A percentile compares a stretch with the other conserved stretches of the same genome.
phyloP scores from a whole-genome alignment of 2,329 filamentous ascomycete species.

The Verticillium isaacii region DNA sequence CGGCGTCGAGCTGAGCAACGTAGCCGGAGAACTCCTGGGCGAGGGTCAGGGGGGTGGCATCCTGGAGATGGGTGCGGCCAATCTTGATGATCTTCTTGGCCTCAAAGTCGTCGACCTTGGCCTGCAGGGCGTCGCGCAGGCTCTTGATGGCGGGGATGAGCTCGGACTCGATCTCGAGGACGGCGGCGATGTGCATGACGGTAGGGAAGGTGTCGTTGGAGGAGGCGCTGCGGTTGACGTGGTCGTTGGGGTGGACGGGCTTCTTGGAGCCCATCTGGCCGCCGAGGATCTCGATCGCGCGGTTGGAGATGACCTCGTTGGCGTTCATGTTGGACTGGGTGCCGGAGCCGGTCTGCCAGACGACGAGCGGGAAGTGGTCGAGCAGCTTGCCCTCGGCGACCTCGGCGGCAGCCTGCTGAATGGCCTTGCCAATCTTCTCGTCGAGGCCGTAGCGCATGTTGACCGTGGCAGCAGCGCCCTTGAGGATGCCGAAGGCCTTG shows the following conservation, averaged over 20 bases:
- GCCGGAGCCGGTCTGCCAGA: conserved; percentile 98
- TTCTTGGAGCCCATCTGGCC: conserved; percentile 95
- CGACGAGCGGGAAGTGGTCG: conserved; percentile 96
- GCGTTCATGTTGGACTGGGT: conserved; percentile 99
- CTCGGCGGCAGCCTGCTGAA: conserved; percentile 90
- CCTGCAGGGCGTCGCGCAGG: conserved; percentile 78
- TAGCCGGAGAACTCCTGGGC: conserved; percentile 98
- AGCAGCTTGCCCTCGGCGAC: conserved; percentile 90
- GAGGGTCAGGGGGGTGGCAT: conserved; percentile 91
- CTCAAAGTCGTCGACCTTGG: conserved; percentile 85
- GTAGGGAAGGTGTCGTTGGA: conserved; percentile 99
- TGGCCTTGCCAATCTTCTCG: conserved; percentile 78
- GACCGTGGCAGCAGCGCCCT: conserved; percentile 91
- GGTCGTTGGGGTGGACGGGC: conserved; percentile 98
- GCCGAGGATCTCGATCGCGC: conserved; percentile 95
- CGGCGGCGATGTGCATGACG: conserved; percentile 98
- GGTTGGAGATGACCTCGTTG: conserved; percentile 99
- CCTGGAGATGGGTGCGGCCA: conserved; percentile 93
- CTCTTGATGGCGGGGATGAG: conserved; percentile 79
- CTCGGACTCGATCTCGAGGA: conserved; percentile 83
- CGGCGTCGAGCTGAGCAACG: conserved; percentile 87
- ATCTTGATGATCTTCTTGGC: conserved; percentile 95
- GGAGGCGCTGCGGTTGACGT: conserved; percentile 98
- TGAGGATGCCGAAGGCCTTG: conserved; percentile 92
- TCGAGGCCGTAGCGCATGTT: conserved; percentile 88